A percentile compares a stretch with the other conserved stretches of the same genome.
phyloP scores from a whole-genome alignment of 2,329 filamentous ascomycete species.

The Pseudogymnoascus sp. region DNA sequence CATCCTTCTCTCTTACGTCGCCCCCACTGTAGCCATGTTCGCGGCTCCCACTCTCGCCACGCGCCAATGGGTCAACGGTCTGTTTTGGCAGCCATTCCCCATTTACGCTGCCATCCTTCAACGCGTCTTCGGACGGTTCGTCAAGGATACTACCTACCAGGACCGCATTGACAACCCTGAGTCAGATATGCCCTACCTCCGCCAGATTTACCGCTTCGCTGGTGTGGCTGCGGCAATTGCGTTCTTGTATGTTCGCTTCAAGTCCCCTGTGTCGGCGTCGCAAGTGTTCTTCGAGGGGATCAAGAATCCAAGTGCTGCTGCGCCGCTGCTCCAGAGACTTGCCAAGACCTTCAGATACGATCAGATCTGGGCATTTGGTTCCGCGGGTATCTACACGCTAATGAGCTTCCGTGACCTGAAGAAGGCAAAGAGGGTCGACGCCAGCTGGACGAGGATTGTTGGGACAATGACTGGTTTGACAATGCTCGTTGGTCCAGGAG shows the following conservation, averaged over 20 bases:
- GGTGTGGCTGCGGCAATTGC: conserved; percentile 10
- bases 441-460: conserved; percentile 23
- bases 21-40: conserved; percentile 24
- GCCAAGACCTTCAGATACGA: conserved; percentile 20
- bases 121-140: conserved; percentile 15
- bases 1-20: conserved; percentile 22
- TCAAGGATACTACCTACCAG: conserved; percentile 19
- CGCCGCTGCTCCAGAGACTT: conserved; percentile 11
- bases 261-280: conserved; percentile 16
- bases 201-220: conserved; percentile 19
- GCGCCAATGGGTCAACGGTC: conserved; percentile 24
- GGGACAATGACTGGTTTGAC: conserved; percentile 16
- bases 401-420: conserved; percentile 31
- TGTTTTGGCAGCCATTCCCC: conserved; percentile 21
- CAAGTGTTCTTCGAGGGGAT: conserved; percentile 24
- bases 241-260: conserved; percentile 18
- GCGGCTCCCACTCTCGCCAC: conserved; percentile 15
- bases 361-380: conserved; percentile 22
- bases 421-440: conserved; percentile 23
- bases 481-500: conserved; percentile 26
- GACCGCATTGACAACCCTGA: conserved; percentile 19
- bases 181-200: conserved; percentile 24
- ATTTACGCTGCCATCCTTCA: conserved; percentile 20
- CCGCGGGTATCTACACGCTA: conserved; percentile 26
- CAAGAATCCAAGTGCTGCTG: conserved; percentile 19